These are phyloP conservation scores for Apiospora rasikravindrae DNA, from an alignment of 2,329 filamentous ascomycete genomes.

Conservation along the genomic window DNA sequence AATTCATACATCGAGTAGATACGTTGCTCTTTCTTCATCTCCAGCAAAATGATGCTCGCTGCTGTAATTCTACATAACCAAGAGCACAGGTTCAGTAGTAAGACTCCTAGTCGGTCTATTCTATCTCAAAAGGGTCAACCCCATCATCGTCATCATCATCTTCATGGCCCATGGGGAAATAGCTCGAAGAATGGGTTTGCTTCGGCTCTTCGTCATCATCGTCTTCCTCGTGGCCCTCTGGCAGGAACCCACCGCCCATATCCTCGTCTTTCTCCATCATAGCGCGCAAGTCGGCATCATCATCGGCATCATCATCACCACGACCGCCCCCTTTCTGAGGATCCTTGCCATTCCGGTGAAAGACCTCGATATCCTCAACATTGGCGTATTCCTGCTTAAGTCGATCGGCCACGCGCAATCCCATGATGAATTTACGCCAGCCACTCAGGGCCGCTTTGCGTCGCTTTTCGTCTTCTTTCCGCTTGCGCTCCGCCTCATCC, in stretches of 20 bases:
- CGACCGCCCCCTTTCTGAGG: slow-evolving; percentile 30
- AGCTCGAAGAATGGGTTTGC: slow-evolving; percentile 13
- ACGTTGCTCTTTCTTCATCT: background rate
- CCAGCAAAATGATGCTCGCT: background rate
- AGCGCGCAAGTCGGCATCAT: slow-evolving; percentile 25
- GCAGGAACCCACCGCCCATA: slow-evolving; percentile 66
- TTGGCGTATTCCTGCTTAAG: slow-evolving; percentile 79
- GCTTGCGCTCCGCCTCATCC: slow-evolving; percentile 74
- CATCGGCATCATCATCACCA: slow-evolving; percentile 8
- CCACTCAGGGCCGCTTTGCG: slow-evolving; percentile 73
- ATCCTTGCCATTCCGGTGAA: slow-evolving; percentile 50
- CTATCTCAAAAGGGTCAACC: slow-evolving; percentile 1
- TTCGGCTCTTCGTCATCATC: slow-evolving; percentile 40
- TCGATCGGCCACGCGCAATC: slow-evolving; percentile 79
- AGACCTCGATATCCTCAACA: slow-evolving; percentile 57
- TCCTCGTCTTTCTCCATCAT: slow-evolving; percentile 49
- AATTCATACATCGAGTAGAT: background rate
- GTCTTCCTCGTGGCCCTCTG: slow-evolving; percentile 59
- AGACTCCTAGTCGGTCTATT: background rate
- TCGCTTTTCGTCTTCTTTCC: slow-evolving; percentile 84
- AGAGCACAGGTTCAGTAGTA: background rate
- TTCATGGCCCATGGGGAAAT: slow-evolving; percentile 1
- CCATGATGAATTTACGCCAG: slow-evolving; percentile 90
- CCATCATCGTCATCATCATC: slow-evolving; percentile 1
- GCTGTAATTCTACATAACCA: background rate